A percentile compares a stretch with the other conserved stretches of the same genome.
phyloP scores from a whole-genome alignment of 2,329 filamentous ascomycete genomes.

The Kalmusia sp. region DNA sequence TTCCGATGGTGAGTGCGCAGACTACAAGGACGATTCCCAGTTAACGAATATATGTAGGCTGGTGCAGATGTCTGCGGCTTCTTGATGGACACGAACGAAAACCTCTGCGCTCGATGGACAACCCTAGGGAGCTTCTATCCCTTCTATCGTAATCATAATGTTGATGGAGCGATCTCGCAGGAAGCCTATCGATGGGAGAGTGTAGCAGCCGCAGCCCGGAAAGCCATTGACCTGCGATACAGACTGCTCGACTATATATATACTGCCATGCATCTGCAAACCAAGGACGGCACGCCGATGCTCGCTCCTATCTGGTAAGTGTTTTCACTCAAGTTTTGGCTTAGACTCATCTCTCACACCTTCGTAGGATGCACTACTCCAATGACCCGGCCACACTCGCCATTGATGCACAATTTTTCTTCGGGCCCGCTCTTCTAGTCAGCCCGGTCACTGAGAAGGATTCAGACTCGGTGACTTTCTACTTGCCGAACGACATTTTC shows the following conservation, averaged over 20 bases:
- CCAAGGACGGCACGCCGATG: conserved; percentile 67
- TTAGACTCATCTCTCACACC: not conserved
- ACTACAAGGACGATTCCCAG: not conserved
- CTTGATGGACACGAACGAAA: conserved; percentile 68
- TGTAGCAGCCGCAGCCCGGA: conserved; percentile 70
- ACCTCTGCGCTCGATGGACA: conserved; percentile 76
- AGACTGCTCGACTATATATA: conserved; percentile 82
- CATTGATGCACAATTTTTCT: conserved; percentile 65
- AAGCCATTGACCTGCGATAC: conserved; percentile 75
- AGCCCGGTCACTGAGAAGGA: conserved; percentile 62
- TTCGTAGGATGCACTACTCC: conserved; percentile 67
- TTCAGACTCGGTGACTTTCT: conserved; percentile 60
- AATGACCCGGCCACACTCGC: conserved; percentile 57
- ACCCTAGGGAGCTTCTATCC: conserved; percentile 74
- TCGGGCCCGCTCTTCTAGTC: conserved; percentile 63
- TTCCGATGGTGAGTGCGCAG: conserved; percentile 52
- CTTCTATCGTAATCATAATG: conserved; percentile 77
- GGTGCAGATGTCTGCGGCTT: conserved; percentile 77
- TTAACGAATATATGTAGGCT: conserved; percentile 47
- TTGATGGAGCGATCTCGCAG: conserved; percentile 63
- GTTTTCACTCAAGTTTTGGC: conserved; percentile 25
- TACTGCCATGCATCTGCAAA: conserved; percentile 70
- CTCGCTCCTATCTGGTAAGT: conserved; percentile 75
- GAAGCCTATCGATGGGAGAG: conserved; percentile 67
- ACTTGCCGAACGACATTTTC: conserved; percentile 65